These are phyloP conservation scores for Gynandropsis gynandra DNA, from an alignment of 345 rosid species.

Conservation along the genomic window DNA sequence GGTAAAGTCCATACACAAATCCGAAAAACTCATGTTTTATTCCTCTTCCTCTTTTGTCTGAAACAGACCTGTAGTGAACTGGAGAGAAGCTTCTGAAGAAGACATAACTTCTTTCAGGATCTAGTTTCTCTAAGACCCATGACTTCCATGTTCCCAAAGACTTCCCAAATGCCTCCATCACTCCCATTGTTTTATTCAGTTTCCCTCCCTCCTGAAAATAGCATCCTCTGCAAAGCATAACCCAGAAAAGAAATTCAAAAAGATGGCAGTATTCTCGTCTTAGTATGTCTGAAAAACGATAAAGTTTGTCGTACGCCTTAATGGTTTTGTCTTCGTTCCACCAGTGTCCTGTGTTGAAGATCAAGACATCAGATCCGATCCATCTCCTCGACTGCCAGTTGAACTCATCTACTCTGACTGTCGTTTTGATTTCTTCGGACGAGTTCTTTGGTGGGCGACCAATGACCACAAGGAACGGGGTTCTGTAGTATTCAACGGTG, in stretches of 20 bases:
- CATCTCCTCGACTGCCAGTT: constrained; percentile 58
- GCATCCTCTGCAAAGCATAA: constrained; percentile 41
- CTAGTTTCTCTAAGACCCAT: constrained; percentile 45
- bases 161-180: constrained; percentile 56
- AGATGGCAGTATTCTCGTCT: too few relatives aligned
- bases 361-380: constrained; percentile 58
- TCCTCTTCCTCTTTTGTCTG: not conserved
- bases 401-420: constrained; percentile 55
- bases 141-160: constrained; percentile 62
- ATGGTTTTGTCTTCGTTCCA: constrained; percentile 71
- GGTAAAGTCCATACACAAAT: too few relatives aligned
- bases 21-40: too few relatives aligned
- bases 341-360: constrained; percentile 81
- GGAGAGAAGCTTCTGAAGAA: constrained; percentile 82
- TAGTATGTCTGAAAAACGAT: not conserved
- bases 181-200: constrained; percentile 50
- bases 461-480: constrained; percentile 54
- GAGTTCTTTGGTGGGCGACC: constrained; percentile 57
- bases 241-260: not conserved
- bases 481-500: constrained; percentile 65
- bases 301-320: constrained; percentile 24
- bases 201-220: constrained; percentile 61
- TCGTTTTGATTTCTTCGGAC: constrained; percentile 29
- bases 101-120: constrained; percentile 40
- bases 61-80: constrained; percentile 54